Evolutionary conservation across 352 stramenopile species (phyloP).

Genomic region (Peronosclerospora sorghi): DNA sequence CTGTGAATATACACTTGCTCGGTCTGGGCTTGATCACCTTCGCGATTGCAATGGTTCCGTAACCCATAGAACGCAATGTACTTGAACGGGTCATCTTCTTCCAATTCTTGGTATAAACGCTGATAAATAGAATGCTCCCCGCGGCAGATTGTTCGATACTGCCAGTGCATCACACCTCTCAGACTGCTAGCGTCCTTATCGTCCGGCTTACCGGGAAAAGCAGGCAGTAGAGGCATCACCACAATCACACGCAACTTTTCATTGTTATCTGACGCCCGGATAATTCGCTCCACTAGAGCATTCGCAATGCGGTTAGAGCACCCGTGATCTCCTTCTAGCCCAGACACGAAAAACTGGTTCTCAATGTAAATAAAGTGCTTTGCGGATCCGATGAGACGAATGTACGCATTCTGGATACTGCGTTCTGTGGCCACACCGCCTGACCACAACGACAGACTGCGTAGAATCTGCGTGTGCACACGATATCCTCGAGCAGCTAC

Average conservation of each 20-base stretch:
- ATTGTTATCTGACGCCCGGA: slow-evolving; percentile 63
- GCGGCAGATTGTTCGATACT: slow-evolving; percentile 79
- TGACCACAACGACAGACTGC: slow-evolving; percentile 76
- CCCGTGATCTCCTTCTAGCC: slow-evolving; percentile 67
- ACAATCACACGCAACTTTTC: slow-evolving; percentile 81
- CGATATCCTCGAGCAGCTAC: slow-evolving; percentile 31
- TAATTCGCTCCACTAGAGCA: slow-evolving; percentile 66
- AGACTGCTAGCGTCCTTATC: slow-evolving; percentile 77
- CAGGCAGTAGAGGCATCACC: slow-evolving; percentile 72
- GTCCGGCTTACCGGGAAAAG: slow-evolving; percentile 66
- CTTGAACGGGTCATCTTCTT: slow-evolving; percentile 73
- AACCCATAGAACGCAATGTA: slow-evolving; percentile 84
- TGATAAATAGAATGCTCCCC: slow-evolving; percentile 77
- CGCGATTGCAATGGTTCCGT: slow-evolving; percentile 39
- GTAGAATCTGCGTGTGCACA: slow-evolving; percentile 56
- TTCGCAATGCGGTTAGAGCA: slow-evolving; percentile 79
- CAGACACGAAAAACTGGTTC: slow-evolving; percentile 86
- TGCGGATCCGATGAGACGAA: slow-evolving; percentile 76
- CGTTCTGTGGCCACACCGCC: slow-evolving; percentile 66
- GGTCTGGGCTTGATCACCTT: slow-evolving; percentile 33
- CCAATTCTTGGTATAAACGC: slow-evolving; percentile 61
- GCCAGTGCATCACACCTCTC: slow-evolving; percentile 80
- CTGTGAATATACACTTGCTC: slow-evolving; percentile 85
- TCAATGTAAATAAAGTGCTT: slow-evolving; percentile 90
- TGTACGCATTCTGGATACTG: slow-evolving; percentile 86